Base-by-base conservation (phyloP, 2,329 filamentous ascomycete genomes). In the Thielaviopsis musarum region DNA sequence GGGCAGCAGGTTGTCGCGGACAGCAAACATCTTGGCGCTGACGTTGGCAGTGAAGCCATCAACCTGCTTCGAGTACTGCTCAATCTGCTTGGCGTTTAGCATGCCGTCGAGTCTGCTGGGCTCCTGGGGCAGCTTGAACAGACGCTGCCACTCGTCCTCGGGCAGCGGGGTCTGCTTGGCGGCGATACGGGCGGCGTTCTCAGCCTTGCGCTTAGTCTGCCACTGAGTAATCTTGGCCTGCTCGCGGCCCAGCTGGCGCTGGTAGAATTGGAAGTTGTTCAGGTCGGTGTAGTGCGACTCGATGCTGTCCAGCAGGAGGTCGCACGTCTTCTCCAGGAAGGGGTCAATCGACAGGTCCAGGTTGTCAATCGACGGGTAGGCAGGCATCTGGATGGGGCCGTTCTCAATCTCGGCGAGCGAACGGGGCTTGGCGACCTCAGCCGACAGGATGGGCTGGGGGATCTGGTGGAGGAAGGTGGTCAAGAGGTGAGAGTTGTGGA, bases 201-300 rank as follows among this genome's bases (percentile, higher is more conserved):
- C 93, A 17, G 88, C 85, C 78, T 95, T 95, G 70, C 93, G 86
- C 83, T 98, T 97, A 63, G 85, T 76, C 75, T 97, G 91, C 93
- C 93, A 98, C 65, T 90, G 86, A 59, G 88, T 84, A 67, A 98
- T 96, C 82, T 97, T 98, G 68, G 87, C 76, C 76, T 98, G 93
- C 77, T 98, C 93, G 66, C 93, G 88, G 58, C 85, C 86, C 61
- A 97, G 80, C 69, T 94, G 90, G 68, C 93, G 83, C 76, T 96
- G 90, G 78, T 96, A 96, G 80, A 81, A 83, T 73, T 96, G 91
- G 77, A 94, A 93, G 81, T 98, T 98, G 83, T 97, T 97, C 71
- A 95, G 86, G 74, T 98, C 93, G 62, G 91, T 95, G 76, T 97
- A 93, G 78, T 98, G 93, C 59, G 87, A 86, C 78, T 98, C 93